Base-by-base conservation (phyloP, 192 early-diverging fungal genomes). In the Linnemannia elongata region DNA sequence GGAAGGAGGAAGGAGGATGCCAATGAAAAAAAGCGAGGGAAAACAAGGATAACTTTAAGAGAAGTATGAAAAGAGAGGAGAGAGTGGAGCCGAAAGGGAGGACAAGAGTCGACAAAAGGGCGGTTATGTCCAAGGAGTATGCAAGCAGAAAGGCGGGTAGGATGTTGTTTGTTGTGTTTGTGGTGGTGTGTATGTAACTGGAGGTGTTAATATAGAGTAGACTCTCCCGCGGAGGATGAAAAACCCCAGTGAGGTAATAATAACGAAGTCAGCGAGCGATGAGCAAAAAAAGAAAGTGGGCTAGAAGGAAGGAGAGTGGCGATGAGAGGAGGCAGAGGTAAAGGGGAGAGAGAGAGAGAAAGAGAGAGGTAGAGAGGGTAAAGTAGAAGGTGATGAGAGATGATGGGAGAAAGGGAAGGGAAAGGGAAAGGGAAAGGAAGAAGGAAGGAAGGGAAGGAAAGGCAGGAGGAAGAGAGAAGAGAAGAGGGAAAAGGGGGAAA, bases 21-120 rank as follows among this genome's bases (percentile, higher is more conserved):
- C 69, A 44, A 68, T 49, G n/a, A 45, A 76, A 60, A 60, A 60
- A 60, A 60, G 57, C n/a, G 57, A 60, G 49, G 72, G 76, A 68
- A 39, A 45, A 80, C 35, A 44, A 18, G 30, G 6, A 55, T 24
- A 60, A 60, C 57, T 15, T 30, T 30, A 44, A 72, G 30, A 36
- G 72, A 27, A n/a, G 57, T 27, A 27, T 27, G 22, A 60, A 30
- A 30, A 66, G 60, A 27, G 24, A 27, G n/a, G 7, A 66, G 30
- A 66, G 27, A n/a, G 12, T 30, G 60, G 10, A 66, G 45, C 3
- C 22, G 30, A 38, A 52, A 76, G 17, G 73, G 18, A 27, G 49
- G 33, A 30, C 18, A n/a, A 44, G 39, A 20, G 27, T 52, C 49
- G 49, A 52, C 49, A 52, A 52, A 52, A 52, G 49, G 49, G 49